Evolutionary conservation across 192 early-diverging fungal species (phyloP).

Genomic region (Kappamyces sp.): DNA sequence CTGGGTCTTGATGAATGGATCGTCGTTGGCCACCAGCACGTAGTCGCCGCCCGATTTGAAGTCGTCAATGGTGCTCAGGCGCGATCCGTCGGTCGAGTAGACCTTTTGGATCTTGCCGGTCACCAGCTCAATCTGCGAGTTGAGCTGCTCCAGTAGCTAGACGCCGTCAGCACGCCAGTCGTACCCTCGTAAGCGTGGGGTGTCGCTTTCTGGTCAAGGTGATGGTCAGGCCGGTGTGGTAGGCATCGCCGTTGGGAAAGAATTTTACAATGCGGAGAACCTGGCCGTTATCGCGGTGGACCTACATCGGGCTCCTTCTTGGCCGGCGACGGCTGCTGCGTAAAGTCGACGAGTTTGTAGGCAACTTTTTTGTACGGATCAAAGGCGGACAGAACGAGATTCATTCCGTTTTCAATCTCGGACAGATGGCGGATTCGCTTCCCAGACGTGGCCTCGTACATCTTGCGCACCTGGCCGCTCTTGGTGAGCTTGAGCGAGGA

Average conservation of each 20-base stretch:
- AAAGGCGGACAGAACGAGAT: conserved; percentile 30
- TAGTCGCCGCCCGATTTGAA: conserved; percentile 21
- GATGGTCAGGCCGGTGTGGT: conserved; percentile 39
- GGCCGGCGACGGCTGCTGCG: neutral
- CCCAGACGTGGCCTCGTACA: conserved; percentile 44
- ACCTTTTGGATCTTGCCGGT: conserved; percentile 31
- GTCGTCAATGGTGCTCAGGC: conserved; percentile 21
- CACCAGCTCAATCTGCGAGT: conserved; percentile 29
- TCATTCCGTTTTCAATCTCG: conserved; percentile 36
- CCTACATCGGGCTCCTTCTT: conserved; percentile 7
- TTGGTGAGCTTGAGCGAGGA: conserved; percentile 8
- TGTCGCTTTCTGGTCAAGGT: conserved; percentile 31
- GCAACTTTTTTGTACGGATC: conserved; percentile 27
- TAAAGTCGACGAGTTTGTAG: conserved; percentile 28
- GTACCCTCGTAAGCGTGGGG: conserved; percentile 36
- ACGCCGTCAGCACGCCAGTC: conserved; percentile 1
- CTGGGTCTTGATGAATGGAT: conserved; percentile 30
- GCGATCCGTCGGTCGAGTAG: conserved; percentile 24
- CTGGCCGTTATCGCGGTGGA: neutral
- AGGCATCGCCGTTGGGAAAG: conserved; percentile 47
- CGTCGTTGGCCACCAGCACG: conserved; percentile 40
- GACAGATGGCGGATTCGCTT: conserved; percentile 29
- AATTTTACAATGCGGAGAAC: conserved; percentile 28
- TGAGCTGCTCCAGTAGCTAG: conserved; percentile 41
- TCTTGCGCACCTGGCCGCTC: conserved; percentile 30